Evolutionary conservation across 2,329 filamentous ascomycete species (phyloP).

Genomic region (Zasmidium citrigriseum): DNA sequence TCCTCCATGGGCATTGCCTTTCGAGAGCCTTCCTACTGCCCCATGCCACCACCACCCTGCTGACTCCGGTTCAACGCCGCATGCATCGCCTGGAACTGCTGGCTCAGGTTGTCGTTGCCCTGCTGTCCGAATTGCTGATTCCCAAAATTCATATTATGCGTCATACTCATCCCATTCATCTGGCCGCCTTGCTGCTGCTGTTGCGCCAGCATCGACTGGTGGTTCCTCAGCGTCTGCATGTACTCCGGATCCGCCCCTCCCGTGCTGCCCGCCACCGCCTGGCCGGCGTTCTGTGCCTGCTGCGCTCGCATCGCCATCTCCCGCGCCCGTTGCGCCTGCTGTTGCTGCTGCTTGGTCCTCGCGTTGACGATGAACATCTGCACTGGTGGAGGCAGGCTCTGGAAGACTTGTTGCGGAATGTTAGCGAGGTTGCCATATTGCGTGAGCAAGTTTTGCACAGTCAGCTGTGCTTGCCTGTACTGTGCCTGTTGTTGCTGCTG

Average conservation of each 20-base stretch:
- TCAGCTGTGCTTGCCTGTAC: conserved; percentile 22
- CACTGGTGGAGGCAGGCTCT: conserved; percentile 15
- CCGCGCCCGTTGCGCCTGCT: conserved; percentile 23
- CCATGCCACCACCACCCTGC: conserved; percentile 7
- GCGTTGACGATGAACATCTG: conserved; percentile 26
- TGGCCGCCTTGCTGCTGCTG: conserved; percentile 19
- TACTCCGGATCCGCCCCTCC: conserved; percentile 33
- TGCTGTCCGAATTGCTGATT: conserved; percentile 21
- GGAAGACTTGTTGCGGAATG: conserved; percentile 24
- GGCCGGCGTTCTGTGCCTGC: conserved; percentile 21
- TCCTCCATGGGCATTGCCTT: no score
- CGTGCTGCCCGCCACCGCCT: conserved; percentile 19
- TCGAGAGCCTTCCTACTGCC: neutral
- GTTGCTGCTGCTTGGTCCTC: conserved; percentile 21
- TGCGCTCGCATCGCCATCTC: conserved; percentile 25
- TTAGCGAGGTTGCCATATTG: conserved; percentile 22
- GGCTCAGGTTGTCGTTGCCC: conserved; percentile 21
- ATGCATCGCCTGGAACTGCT: conserved; percentile 34
- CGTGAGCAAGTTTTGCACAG: conserved; percentile 18
- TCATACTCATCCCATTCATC: conserved; percentile 25
- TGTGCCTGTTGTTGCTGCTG: conserved; percentile 24
- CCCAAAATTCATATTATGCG: conserved; percentile 22
- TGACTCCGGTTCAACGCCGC: conserved; percentile 27
- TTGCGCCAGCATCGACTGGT: conserved; percentile 30
- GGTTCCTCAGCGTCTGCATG: conserved; percentile 33